phyloP scores from a whole-genome alignment of 208 protist species.

The Trypanosoma avium region DNA sequence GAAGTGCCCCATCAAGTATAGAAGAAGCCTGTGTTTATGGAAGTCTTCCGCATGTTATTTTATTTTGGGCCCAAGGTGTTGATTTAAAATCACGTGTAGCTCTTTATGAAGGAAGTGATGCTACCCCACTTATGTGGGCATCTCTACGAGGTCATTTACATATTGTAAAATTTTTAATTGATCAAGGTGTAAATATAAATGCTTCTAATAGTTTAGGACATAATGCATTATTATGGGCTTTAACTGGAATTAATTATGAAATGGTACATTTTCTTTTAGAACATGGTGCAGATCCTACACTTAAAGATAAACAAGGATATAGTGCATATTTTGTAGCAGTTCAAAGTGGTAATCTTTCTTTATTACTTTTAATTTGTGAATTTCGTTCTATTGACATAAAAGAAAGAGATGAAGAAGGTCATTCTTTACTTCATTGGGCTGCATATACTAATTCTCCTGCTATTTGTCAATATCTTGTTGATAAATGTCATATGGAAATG shows the following conservation, averaged over 20 bases:
- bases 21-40: slow-evolving; percentile 71
- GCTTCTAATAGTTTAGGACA: slow-evolving; percentile 47
- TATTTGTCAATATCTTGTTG: slow-evolving; percentile 70
- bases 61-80: slow-evolving; percentile 55
- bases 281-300: slow-evolving; percentile 53
- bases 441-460: slow-evolving; percentile 62
- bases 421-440: slow-evolving; percentile 79
- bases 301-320: slow-evolving; percentile 54
- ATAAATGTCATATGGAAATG: slow-evolving; percentile 55
- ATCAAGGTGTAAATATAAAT: slow-evolving; percentile 50
- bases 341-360: slow-evolving; percentile 41
- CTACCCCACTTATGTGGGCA: slow-evolving; percentile 77
- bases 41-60: slow-evolving; percentile 48
- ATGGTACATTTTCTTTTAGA: slow-evolving; percentile 65
- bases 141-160: slow-evolving; percentile 48
- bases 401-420: slow-evolving; percentile 53
- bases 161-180: slow-evolving; percentile 70
- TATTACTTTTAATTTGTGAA: slow-evolving; percentile 65
- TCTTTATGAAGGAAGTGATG: slow-evolving; percentile 55
- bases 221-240: slow-evolving; percentile 67
- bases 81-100: slow-evolving; percentile 32
- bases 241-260: slow-evolving; percentile 42
- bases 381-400: slow-evolving; percentile 36
- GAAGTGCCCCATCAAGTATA: slow-evolving; percentile 40
- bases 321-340: slow-evolving; percentile 68